A percentile compares a stretch with the other conserved stretches of the same genome.
phyloP scores from a whole-genome alignment of 352 stramenopile genomes.

The Globisporangium cylindrosporum region DNA sequence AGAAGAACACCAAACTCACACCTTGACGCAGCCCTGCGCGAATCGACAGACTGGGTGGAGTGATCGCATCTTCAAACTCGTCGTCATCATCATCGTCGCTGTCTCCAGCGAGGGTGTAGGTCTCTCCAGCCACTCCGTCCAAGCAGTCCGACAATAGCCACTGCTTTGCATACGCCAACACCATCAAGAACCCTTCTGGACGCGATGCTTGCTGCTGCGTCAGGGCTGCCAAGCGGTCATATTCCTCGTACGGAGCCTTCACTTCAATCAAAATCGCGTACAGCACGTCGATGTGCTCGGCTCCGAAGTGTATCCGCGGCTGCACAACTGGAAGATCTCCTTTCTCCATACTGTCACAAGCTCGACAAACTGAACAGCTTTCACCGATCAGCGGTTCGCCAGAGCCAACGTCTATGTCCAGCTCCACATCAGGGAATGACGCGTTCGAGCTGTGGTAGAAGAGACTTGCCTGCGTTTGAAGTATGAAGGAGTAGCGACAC shows the following conservation, averaged over 20 bases:
- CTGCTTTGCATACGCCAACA: conserved; percentile 83
- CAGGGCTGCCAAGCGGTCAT: conserved; percentile 63
- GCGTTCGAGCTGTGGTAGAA: conserved; percentile 79
- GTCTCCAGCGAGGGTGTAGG: conserved; percentile 38
- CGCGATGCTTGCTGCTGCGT: conserved; percentile 74
- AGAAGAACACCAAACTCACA: conserved; percentile 51
- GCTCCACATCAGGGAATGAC: conserved; percentile 76
- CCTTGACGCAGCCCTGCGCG: conserved; percentile 41
- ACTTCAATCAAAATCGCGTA: conserved; percentile 87
- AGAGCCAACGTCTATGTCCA: conserved; percentile 65
- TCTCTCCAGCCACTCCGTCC: conserved; percentile 54
- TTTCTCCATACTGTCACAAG: conserved; percentile 20
- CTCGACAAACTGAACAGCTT: conserved; percentile 39
- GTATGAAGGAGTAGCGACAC: background rate
- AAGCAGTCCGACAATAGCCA: conserved; percentile 80
- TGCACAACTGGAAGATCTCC: conserved; percentile 20
- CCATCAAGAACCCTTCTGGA: conserved; percentile 80
- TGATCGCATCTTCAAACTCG: conserved; percentile 86
- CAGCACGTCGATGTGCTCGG: conserved; percentile 80
- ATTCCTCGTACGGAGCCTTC: conserved; percentile 85
- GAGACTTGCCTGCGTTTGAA: conserved; percentile 38
- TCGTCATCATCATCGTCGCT: conserved; percentile 76
- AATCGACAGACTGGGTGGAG: conserved; percentile 74
- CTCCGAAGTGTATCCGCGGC: conserved; percentile 68
- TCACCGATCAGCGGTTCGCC: conserved; percentile 23